Conservation (phyloP, 164 flowering plant species). For the Echeveria elegans region DNA sequence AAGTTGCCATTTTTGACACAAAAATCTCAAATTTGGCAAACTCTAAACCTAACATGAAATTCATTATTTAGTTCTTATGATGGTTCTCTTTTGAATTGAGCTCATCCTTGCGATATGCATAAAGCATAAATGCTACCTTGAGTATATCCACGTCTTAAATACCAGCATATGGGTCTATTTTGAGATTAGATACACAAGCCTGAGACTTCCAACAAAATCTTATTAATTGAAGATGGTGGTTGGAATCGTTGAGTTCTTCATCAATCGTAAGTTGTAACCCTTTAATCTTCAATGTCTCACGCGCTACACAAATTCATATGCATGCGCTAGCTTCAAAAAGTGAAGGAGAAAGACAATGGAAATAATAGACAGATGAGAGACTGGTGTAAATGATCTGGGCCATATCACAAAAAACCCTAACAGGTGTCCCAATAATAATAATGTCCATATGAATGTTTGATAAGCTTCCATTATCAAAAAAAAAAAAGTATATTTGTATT, state of each 20-base stretch:
- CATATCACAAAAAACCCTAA: background rate
- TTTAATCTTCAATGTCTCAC: background rate
- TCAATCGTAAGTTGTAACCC: background rate
- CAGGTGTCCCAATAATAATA: slow-evolving; percentile 4
- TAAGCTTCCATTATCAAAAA: background rate
- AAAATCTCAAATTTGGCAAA: no score
- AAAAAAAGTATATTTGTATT: background rate
- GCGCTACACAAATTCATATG: background rate
- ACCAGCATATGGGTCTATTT: background rate
- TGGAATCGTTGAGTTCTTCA: background rate
- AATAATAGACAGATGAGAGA: background rate
- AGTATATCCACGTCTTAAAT: background rate
- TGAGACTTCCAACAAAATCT: background rate
- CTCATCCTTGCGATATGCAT: no score
- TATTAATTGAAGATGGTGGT: background rate
- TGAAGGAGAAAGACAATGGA: slow-evolving; percentile 3
- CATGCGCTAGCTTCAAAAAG: background rate
- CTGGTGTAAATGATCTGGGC: slow-evolving; percentile 1
- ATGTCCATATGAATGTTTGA: slow-evolving; percentile 1
- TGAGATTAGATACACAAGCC: background rate
- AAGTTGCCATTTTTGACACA: no score
- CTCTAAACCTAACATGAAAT: no score
- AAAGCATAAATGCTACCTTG: no score
- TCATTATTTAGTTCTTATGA: no score
- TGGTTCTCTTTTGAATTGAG: no score